These are phyloP conservation scores for Populus ilicifolia DNA, from an alignment of 345 rosid species.

Conservation along the genomic window DNA sequence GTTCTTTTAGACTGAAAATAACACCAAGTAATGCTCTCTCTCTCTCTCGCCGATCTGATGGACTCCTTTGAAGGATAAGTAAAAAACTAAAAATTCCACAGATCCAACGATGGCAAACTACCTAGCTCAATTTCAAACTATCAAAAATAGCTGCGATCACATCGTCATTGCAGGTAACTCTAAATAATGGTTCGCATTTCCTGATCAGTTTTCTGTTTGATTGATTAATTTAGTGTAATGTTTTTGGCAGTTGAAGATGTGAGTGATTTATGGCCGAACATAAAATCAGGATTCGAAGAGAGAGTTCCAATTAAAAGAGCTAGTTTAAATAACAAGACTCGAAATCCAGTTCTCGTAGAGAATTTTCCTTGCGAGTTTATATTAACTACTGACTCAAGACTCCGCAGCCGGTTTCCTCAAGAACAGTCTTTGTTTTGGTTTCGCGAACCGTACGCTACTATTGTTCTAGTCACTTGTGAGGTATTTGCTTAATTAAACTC, in stretches of 20 bases:
- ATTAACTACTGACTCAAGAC: conserved; percentile 82
- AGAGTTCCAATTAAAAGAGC: conserved; percentile 67
- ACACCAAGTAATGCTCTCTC: neutral
- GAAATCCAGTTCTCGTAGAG: conserved; percentile 74
- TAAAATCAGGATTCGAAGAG: conserved; percentile 67
- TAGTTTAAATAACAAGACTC: conserved; percentile 78
- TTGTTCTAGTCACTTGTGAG: conserved; percentile 95
- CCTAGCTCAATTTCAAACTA: conserved; percentile 85
- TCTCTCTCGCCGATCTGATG: too few relatives aligned
- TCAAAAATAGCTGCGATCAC: conserved; percentile 68
- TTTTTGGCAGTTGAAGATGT: conserved; percentile 80
- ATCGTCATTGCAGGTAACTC: conserved; percentile 72
- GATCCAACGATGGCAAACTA: conserved; percentile 62
- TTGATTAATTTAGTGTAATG: neutral
- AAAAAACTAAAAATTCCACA: too few relatives aligned
- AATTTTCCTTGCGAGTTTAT: conserved; percentile 76
- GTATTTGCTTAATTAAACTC: conserved; percentile 28
- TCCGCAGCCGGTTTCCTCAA: conserved; percentile 88
- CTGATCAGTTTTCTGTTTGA: neutral
- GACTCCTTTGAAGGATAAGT: too few relatives aligned
- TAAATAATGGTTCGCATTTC: neutral
- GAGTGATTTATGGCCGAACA: conserved; percentile 83
- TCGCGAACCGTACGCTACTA: conserved; percentile 85
- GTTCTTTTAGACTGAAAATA: neutral
- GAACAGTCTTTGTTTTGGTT: conserved; percentile 86